phyloP scores from a whole-genome alignment of 2,329 filamentous ascomycete genomes.

The Phoma sp. region DNA sequence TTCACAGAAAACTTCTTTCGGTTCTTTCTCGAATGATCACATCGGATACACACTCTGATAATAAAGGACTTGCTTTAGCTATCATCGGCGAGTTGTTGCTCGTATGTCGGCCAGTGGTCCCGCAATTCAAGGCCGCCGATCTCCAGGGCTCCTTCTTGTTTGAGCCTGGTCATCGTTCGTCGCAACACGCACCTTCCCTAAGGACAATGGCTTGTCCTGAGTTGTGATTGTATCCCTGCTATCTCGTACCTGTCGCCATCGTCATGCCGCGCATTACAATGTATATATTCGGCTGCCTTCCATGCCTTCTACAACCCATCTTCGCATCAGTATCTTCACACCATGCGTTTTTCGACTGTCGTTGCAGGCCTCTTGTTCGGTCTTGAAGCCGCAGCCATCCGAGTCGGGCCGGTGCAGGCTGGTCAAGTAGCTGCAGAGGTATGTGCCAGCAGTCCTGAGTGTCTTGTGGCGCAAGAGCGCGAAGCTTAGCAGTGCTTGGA shows the following conservation, averaged over 20 bases:
- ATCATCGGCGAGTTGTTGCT: slow-evolving; percentile 1
- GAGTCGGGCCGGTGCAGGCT: slow-evolving; percentile 21
- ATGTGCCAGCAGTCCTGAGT: slow-evolving; percentile 2
- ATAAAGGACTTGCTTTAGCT: background rate
- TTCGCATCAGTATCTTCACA: slow-evolving; percentile 15
- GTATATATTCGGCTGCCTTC: slow-evolving; percentile 10
- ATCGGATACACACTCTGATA: background rate
- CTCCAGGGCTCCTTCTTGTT: slow-evolving; percentile 34
- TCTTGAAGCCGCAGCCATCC: slow-evolving; percentile 34
- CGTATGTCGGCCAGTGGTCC: slow-evolving; percentile 13
- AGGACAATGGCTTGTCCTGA: slow-evolving; percentile 20
- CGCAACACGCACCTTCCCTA: slow-evolving; percentile 38
- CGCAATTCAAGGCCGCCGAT: slow-evolving; percentile 23
- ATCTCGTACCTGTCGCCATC: slow-evolving; percentile 19
- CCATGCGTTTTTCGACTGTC: slow-evolving; percentile 36
- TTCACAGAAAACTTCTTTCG: background rate
- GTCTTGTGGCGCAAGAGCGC: slow-evolving; percentile 2
- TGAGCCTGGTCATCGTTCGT: slow-evolving; percentile 25
- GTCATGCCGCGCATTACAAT: slow-evolving; percentile 15
- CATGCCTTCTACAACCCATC: background rate
- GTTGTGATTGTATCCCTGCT: slow-evolving; percentile 23
- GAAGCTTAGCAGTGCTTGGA: slow-evolving; percentile 14
- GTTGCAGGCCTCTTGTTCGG: slow-evolving; percentile 31
- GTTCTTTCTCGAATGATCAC: background rate
- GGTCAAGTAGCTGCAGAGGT: slow-evolving; percentile 33